phyloP scores from a whole-genome alignment of 1,139 yeast species.

The Taphrina sp. region DNA sequence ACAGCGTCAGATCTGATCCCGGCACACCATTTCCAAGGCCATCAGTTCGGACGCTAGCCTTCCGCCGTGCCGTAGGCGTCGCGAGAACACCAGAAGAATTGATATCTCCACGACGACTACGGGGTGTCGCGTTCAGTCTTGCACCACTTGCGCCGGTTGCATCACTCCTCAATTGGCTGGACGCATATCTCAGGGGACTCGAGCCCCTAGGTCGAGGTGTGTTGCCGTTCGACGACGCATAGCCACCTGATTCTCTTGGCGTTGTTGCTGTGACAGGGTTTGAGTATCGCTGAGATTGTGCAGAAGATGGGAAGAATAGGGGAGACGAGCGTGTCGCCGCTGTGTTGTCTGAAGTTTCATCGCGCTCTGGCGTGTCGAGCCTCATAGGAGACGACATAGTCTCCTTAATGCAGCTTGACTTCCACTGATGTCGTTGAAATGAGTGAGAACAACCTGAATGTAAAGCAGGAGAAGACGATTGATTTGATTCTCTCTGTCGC shows the following conservation, averaged over 20 bases:
- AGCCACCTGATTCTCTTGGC: conserved; percentile 6
- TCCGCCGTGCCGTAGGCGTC: conserved; percentile 47
- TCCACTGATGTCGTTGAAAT: no score
- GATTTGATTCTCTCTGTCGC: no score
- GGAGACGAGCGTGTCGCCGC: conserved; percentile 19
- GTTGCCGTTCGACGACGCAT: neutral
- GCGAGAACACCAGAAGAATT: conserved; percentile 57
- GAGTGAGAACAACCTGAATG: no score
- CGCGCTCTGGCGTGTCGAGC: conserved; percentile 12
- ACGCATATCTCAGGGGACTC: conserved; percentile 22
- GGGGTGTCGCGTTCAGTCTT: conserved; percentile 29
- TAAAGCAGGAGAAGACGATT: no score
- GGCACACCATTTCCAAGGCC: conserved; percentile 11
- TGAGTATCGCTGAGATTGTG: conserved; percentile 16
- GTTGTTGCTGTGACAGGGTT: conserved; percentile 19
- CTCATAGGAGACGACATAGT: conserved; percentile 19
- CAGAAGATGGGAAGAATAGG: conserved; percentile 27
- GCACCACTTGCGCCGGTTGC: conserved; percentile 3
- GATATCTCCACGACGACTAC: conserved; percentile 55
- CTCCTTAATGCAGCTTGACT: no score
- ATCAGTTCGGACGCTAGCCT: neutral
- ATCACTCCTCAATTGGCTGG: conserved; percentile 29
- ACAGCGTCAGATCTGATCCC: conserved; percentile 48
- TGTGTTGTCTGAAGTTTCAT: neutral
- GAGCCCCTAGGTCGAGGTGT: conserved; percentile 18